Conservation (phyloP, 495 filamentous ascomycete species). For the Lophiostoma macrostomum region DNA sequence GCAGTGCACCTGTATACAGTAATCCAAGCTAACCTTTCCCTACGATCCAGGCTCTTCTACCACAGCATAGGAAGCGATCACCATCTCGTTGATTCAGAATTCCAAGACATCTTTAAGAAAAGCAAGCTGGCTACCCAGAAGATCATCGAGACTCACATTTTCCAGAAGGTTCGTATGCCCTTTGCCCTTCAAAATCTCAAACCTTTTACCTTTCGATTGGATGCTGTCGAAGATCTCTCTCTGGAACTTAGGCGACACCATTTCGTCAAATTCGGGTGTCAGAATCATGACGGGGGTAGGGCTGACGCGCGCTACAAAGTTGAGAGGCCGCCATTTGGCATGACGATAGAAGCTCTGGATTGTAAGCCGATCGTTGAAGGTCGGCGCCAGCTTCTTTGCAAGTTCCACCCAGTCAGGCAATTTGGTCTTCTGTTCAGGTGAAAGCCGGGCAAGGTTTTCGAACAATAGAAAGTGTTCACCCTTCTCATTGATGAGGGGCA, state of each 20-base stretch:
- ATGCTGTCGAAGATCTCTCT: conserved; percentile 1
- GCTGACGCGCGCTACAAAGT: not conserved
- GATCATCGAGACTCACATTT: no score
- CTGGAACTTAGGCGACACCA: conserved; percentile 4
- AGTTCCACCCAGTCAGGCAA: not conserved
- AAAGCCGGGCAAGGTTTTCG: not conserved
- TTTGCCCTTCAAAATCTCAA: not conserved
- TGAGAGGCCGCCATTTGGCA: not conserved
- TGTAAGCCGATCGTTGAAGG: not conserved
- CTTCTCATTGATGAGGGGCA: not conserved
- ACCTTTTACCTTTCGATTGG: not conserved
- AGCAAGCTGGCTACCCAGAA: no score
- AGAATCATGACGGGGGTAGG: conserved; percentile 7
- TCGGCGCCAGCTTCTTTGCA: not conserved
- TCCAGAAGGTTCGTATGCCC: conserved; percentile 5
- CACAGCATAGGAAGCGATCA: no score
- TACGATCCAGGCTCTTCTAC: no score
- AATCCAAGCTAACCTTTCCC: no score
- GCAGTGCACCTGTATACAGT: no score
- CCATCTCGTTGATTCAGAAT: no score
- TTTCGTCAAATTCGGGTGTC: conserved; percentile 1
- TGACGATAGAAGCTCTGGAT: not conserved
- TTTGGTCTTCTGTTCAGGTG: not conserved
- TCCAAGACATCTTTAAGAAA: no score
- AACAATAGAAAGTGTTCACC: not conserved